Base-by-base conservation (phyloP, 805 yeast genomes). In the Vanderwaltozyma yarrowii region DNA sequence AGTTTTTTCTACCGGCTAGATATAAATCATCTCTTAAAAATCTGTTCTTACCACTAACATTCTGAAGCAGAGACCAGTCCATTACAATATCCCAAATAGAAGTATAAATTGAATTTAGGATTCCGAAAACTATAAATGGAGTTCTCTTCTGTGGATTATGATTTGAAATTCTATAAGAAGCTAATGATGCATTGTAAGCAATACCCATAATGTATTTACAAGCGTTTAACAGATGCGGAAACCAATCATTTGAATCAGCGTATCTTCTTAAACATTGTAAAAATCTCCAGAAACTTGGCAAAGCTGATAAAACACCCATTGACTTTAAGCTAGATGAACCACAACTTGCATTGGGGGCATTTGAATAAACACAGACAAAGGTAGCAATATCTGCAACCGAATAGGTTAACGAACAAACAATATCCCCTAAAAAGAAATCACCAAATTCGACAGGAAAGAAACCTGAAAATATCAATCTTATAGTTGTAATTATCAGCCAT, bases 141-240 rank as follows among this genome's bases (percentile, higher is more conserved):
- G 74, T 75, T 39, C 79, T 67, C 45, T 68, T 59, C 14, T 52
- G 50, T 21, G 32, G 37, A 12, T 40, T 20, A 18, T 58, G 46
- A 10, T 64, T 58, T 0, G 63, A 53, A n/a, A 52, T 32, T 45
- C 97, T 73, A 57, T 85, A 88, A 16, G 80, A 62, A 62, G 95
- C 82, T 49, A 92, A 66, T 7, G 79, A 65, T 50, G 77, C 74
- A 58, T 83, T 79, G 58, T 84, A 86, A 17, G 73, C 50, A 2
- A 82, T 70, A 2, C 88, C 72, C 27, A 80, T 61, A 1, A 71
- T 51, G 56, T 89, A 92, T 59, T 92, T 92, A 25, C 68, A 51
- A 69, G 85, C 85, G 51, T 92, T 92, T 5, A 95, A 89, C 41
- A 89, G 61, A 67, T 92, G 98, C 0, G 98, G 98, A 55, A 92